Conservation (phyloP, 305 asterid species). For the Salvia sclarea region DNA sequence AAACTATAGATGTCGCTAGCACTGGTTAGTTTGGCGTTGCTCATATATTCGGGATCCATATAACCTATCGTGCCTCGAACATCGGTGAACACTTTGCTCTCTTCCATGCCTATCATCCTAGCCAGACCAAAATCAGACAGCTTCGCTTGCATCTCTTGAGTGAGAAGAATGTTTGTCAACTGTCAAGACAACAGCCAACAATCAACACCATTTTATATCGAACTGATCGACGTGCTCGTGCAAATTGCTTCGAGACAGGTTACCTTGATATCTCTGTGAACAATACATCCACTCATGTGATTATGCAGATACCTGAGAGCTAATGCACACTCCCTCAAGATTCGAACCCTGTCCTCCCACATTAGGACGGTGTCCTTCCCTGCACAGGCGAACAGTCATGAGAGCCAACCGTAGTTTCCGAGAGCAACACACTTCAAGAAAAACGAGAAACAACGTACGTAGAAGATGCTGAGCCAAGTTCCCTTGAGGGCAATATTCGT, state of each 20-base stretch:
- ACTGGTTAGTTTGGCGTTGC: slow-evolving; percentile 77
- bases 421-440: neutral
- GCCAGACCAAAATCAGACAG: slow-evolving; percentile 86
- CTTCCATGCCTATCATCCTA: slow-evolving; percentile 70
- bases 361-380: slow-evolving; percentile 58
- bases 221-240: neutral
- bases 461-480: slow-evolving; percentile 71
- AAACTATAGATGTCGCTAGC: slow-evolving; percentile 87
- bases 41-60: slow-evolving; percentile 94
- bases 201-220: neutral
- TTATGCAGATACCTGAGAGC: slow-evolving; percentile 75
- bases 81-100: slow-evolving; percentile 79
- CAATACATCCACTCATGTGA: slow-evolving; percentile 70
- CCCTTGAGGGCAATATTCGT: slow-evolving; percentile 70
- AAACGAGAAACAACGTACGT: slow-evolving; percentile 37
- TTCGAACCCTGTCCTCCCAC: slow-evolving; percentile 70
- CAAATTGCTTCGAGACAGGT: neutral
- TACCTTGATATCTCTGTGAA: slow-evolving; percentile 88
- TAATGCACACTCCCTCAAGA: slow-evolving; percentile 67
- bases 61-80: slow-evolving; percentile 84
- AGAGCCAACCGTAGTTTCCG: neutral
- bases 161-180: slow-evolving; percentile 82
- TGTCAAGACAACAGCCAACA: slow-evolving; percentile 28
- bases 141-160: slow-evolving; percentile 61
- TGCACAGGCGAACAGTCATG: slow-evolving; percentile 34